Evolutionary conservation across 768 basidiomycete genomes (phyloP).

Genomic region (Boletus eberwhitei): DNA sequence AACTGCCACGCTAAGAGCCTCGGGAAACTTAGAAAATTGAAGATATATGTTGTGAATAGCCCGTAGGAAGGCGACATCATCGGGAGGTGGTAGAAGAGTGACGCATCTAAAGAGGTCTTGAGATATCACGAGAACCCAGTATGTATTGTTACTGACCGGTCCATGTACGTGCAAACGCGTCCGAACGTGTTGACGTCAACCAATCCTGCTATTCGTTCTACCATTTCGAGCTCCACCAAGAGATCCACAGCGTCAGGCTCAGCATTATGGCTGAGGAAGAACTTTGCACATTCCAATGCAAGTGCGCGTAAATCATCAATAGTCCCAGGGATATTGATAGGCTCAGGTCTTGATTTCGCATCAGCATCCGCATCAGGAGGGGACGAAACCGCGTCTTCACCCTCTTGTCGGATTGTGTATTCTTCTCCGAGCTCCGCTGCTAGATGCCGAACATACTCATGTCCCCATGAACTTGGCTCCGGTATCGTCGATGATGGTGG

Average conservation of each 20-base stretch:
- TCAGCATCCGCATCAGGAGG: constrained; percentile 28
- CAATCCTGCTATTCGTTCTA: constrained; percentile 68
- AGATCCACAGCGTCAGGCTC: constrained; percentile 98
- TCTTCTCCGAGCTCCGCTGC: constrained; percentile 97
- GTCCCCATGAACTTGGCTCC: constrained; percentile 97
- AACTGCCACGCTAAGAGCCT: constrained; percentile 85
- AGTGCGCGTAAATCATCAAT: constrained; percentile 73
- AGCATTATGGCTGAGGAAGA: constrained; percentile 90
- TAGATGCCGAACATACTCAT: constrained; percentile 97
- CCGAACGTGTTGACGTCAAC: constrained; percentile 86
- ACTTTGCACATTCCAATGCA: constrained; percentile 81
- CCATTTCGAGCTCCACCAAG: constrained; percentile 88
- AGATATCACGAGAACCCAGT: neutral
- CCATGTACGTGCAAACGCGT: constrained; percentile 95
- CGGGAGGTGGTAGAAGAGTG: constrained; percentile 85
- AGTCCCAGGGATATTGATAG: constrained; percentile 43
- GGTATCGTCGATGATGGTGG: constrained; percentile 64
- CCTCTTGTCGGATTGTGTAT: constrained; percentile 68
- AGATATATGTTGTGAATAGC: constrained; percentile 89
- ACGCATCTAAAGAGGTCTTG: constrained; percentile 57
- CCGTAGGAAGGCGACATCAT: constrained; percentile 84
- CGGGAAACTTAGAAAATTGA: constrained; percentile 82
- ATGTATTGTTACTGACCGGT: constrained; percentile 53
- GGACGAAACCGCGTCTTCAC: constrained; percentile 32
- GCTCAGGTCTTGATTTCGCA: constrained; percentile 31